Evolutionary conservation across 2,329 filamentous ascomycete species (phyloP).

Genomic region (Aspergillus pseudotamarii): DNA sequence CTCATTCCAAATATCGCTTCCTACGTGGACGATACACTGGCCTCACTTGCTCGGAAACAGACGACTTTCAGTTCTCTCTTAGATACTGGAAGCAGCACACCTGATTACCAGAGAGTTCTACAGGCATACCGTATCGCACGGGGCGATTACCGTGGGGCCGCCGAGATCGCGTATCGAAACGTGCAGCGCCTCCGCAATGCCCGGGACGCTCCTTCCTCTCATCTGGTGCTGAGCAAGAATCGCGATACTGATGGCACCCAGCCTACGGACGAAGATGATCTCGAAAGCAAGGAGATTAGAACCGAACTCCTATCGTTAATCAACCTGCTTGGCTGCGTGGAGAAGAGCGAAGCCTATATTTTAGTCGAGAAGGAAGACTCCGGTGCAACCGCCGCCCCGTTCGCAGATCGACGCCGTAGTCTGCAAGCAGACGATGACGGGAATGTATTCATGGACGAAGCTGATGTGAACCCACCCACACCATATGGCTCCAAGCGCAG

Average conservation of each 20-base stretch:
- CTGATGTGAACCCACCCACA: conserved; percentile 21
- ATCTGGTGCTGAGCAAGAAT: conserved; percentile 40
- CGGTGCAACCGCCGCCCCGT: conserved; percentile 12
- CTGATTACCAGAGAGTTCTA: conserved; percentile 83
- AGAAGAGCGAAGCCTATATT: conserved; percentile 76
- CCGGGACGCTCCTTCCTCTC: conserved; percentile 35
- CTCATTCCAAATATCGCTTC: conserved; percentile 67
- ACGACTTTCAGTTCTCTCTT: conserved; percentile 58
- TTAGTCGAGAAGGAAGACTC: conserved; percentile 51
- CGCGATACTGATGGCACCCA: conserved; percentile 35
- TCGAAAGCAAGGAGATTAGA: conserved; percentile 56
- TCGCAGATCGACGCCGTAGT: conserved; percentile 51
- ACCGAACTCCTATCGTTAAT: conserved; percentile 87
- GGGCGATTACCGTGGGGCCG: conserved; percentile 81
- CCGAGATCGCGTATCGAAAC: conserved; percentile 59
- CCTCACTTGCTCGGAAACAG: conserved; percentile 69
- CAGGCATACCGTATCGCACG: conserved; percentile 87
- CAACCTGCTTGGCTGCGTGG: conserved; percentile 86
- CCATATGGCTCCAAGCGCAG: conserved; percentile 21
- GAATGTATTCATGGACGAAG: conserved; percentile 44
- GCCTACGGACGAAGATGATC: conserved; percentile 43
- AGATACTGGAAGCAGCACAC: conserved; percentile 47
- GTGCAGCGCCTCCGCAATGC: conserved; percentile 54
- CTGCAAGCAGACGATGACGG: conserved; percentile 46
- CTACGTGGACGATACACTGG: conserved; percentile 77